These are phyloP conservation scores for Sugiyamaella americana DNA, from an alignment of 805 yeast genomes.

Conservation along the genomic window DNA sequence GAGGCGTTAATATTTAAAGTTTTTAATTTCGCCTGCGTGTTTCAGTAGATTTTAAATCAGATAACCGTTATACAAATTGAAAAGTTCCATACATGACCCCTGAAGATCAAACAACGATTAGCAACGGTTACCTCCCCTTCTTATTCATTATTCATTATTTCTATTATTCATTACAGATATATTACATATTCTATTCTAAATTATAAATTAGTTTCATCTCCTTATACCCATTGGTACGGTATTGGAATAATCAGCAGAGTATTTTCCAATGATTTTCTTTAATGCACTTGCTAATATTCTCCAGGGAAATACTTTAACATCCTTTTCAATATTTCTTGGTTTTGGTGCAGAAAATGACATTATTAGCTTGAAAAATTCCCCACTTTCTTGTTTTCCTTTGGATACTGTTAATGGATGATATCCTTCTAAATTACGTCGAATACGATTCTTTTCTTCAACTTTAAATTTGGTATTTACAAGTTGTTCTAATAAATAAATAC, in stretches of 20 bases:
- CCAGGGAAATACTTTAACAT: slow-evolving; percentile 64
- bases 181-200: too few species aligned
- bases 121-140: too few species aligned
- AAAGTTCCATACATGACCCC: too few species aligned
- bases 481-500: slow-evolving; percentile 50
- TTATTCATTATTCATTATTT: too few species aligned
- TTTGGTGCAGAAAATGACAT: slow-evolving; percentile 60
- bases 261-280: slow-evolving; percentile 52
- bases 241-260: slow-evolving; percentile 31
- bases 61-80: too few species aligned
- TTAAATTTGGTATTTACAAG: slow-evolving; percentile 50
- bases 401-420: slow-evolving; percentile 56
- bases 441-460: slow-evolving; percentile 65
- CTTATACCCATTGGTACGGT: neutral
- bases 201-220: too few species aligned
- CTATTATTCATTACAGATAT: too few species aligned
- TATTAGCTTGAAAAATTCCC: slow-evolving; percentile 40
- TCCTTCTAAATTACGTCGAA: slow-evolving; percentile 59
- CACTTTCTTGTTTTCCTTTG: slow-evolving; percentile 38
- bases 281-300: slow-evolving; percentile 46
- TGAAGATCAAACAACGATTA: too few species aligned
- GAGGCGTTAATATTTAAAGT: too few species aligned
- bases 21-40: too few species aligned
- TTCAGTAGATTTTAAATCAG: too few species aligned
- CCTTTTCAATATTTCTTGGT: slow-evolving; percentile 66